Evolutionary conservation across 768 basidiomycete genomes (phyloP), one percentile per base, ranked within the genome.

Genomic region (Mrakia frigida): DNA sequence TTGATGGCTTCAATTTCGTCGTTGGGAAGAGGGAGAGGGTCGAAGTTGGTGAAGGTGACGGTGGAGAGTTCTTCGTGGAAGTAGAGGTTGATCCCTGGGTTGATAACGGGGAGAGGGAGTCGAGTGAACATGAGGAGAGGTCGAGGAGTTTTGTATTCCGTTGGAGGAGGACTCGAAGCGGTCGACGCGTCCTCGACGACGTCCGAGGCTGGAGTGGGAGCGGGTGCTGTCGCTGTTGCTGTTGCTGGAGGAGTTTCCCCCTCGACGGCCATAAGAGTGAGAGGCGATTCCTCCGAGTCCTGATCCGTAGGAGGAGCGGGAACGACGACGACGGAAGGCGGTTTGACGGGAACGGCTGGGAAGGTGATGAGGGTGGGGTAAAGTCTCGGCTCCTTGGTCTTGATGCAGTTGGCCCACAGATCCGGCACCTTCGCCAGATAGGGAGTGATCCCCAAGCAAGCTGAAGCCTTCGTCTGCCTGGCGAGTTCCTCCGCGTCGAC

Each of bases 281-380:
- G 35, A 39, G 35, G 37, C 2, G 65, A n/a, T n/a, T n/a, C n/a
- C n/a, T n/a, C 39, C 9, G 65, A 3, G 35, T 35, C 35, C 4
- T 68, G 35, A 25, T 25, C 65, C 14, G 39, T n/a, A 68, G 35
- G 39, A 23, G 35, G 61, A 37, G 33, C 9, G 16, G 39, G 14
- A 21, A 63, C 6, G 25, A 39, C 35, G 39, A 39, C 65, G 35
- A 7, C 21, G 3, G 65, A 39, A 25, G 65, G 25, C 18, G 65
- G 37, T n/a, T 39, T 35, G 37, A 52, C 52, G 14, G 37, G 67
- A 28, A 76, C 59, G 14, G 60, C n/a, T n/a, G 75, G 75, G n/a
- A 76, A 70, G 33, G 70, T 63, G 59, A 76, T 18, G 23, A 76
- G 50, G 31, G 69, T 73, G 33, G 75, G 75, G 31, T 65, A 73